Evolutionary conservation across 2,329 filamentous ascomycete genomes (phyloP), one percentile per base, ranked within the genome.

Genomic region (Aspergillus pseudoterreus): DNA sequence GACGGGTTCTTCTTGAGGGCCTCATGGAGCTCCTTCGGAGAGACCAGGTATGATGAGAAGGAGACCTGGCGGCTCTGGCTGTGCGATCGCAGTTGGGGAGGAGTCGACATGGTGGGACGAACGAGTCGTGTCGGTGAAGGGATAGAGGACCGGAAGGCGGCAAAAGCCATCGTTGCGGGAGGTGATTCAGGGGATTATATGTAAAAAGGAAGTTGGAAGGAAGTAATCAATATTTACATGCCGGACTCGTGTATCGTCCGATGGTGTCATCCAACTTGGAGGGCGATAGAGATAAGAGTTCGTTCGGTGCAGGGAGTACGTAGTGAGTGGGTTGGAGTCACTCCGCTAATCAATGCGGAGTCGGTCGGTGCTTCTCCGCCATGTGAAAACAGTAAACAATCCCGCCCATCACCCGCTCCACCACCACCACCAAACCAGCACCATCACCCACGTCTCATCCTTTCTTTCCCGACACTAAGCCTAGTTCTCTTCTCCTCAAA

Each of bases 1-100:
- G 87, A 82, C 3, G 90, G 82, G 70, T 92, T 95, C 74, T 87
- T 87, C 71, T 87, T 86, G 47, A 99, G 80, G 47, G 91, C 92
- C 58, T 87, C 82, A 66, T 86, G 75, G 51, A 97, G 85, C 72
- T 96, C 87, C 55, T 84, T 82, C 1, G 94, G 92, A 2, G 89
- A 86, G 65, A 99, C 87, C 56, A 97, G 80, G 71, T 95, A 97
- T 49, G 87, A 88, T 53, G 85, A 86, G 66, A 96, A 85, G 17
- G 75, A 76, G 49, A 69, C 63, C 50, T 67, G 67, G 49, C 81
- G 79, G 50, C 71, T 74, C 56, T 75, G 64, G 42, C 70, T 63
- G 65, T 74, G 63, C 24, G 57, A 57, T 42, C 51, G 51, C 35
- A 56, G 50, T 49, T 59, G 61, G 15, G 63, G 59, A 24, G 57